Evolutionary conservation across 2,329 filamentous ascomycete genomes (phyloP).

Genomic region (Claviceps maximensis): DNA sequence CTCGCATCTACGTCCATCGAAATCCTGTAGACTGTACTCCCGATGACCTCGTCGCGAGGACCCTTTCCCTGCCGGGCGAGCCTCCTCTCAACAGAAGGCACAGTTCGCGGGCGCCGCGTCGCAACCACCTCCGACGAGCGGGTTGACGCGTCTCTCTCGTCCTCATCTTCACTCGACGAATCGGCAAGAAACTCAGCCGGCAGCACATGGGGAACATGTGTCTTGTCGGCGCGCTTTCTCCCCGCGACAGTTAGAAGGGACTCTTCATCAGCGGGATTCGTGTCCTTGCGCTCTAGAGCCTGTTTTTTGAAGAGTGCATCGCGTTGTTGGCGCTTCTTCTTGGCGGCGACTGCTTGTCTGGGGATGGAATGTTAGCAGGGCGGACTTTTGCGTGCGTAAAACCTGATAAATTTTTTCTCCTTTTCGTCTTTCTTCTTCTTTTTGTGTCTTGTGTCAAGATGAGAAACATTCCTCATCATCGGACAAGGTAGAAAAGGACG

Average conservation of each 20-base stretch:
- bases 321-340: conserved; percentile 42
- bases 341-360: conserved; percentile 37
- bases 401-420: neutral
- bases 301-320: conserved; percentile 42
- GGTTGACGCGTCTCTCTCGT: conserved; percentile 26
- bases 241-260: neutral
- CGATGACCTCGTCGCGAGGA: conserved; percentile 35
- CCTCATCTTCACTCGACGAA: conserved; percentile 32
- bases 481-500: no score
- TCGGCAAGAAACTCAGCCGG: conserved; percentile 41
- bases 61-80: conserved; percentile 24
- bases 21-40: conserved; percentile 41
- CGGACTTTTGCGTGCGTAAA: no score
- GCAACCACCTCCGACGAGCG: conserved; percentile 27
- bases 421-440: neutral
- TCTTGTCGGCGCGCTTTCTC: conserved; percentile 20
- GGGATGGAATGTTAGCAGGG: neutral
- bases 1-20: conserved; percentile 28
- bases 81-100: conserved; percentile 26
- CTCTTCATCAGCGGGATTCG: neutral
- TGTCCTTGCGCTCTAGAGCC: conserved; percentile 31
- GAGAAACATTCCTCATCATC: neutral
- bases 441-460: neutral
- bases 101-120: conserved; percentile 27
- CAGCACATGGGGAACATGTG: conserved; percentile 30